These are phyloP conservation scores for Coemansia sp. DNA, from an alignment of 192 early-diverging fungal genomes.

Conservation along the genomic window DNA sequence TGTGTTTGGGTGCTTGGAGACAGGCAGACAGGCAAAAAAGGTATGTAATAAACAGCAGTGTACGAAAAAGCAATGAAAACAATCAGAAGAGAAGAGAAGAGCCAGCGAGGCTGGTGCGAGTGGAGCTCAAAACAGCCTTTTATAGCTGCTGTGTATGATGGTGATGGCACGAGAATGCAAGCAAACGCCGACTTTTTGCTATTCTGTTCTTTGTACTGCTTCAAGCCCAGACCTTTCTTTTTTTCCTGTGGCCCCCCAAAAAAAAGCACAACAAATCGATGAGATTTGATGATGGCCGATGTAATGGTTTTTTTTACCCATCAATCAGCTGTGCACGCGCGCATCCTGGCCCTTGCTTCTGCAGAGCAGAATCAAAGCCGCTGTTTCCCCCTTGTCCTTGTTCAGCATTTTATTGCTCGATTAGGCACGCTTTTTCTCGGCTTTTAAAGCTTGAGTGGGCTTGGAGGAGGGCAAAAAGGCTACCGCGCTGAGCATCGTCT, in stretches of 20 bases:
- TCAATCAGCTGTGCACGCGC: neutral
- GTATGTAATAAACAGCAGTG: neutral
- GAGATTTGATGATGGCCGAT: slow-evolving; percentile 1
- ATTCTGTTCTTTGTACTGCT: neutral
- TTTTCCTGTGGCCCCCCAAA: neutral
- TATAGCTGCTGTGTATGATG: neutral
- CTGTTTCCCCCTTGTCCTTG: neutral
- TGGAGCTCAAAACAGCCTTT: neutral
- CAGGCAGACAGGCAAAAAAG: neutral
- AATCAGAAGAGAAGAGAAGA: neutral
- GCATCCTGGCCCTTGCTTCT: neutral
- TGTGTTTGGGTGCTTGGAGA: neutral
- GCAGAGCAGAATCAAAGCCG: no score
- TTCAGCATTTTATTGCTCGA: no score
- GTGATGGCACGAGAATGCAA: no score
- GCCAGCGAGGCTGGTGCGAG: neutral
- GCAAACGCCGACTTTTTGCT: neutral
- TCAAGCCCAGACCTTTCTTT: neutral
- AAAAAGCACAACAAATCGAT: slow-evolving; percentile 1
- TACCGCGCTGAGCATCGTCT: no score
- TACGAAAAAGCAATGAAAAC: neutral
- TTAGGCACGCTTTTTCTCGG: no score
- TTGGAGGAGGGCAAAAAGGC: no score
- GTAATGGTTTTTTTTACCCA: neutral
- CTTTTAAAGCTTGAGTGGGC: no score